phyloP scores from a whole-genome alignment of 495 filamentous ascomycete species.

The Penicillium ucsense region DNA sequence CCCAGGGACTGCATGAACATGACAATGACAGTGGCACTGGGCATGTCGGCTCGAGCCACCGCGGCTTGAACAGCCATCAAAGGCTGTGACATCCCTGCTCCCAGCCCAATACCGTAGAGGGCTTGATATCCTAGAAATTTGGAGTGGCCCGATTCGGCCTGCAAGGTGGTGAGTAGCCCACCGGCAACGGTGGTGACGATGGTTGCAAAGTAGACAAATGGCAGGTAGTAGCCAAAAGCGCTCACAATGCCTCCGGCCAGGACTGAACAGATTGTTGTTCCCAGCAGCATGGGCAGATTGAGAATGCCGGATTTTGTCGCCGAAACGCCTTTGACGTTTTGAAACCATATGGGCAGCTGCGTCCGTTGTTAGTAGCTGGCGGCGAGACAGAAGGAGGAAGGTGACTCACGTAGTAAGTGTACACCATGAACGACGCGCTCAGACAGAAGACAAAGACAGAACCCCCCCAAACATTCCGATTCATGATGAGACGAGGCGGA shows the following conservation, averaged over 20 bases:
- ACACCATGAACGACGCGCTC: background rate
- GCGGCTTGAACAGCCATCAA: conserved; percentile 51
- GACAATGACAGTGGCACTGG: conserved; percentile 49
- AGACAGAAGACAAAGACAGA: background rate
- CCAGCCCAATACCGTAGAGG: background rate
- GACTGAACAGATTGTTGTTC: conserved; percentile 2
- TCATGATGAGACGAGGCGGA: background rate
- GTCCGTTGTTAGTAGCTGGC: background rate
- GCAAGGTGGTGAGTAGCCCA: background rate
- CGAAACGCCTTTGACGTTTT: conserved; percentile 20
- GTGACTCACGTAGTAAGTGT: background rate
- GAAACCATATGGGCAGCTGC: conserved; percentile 27
- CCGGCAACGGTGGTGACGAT: background rate
- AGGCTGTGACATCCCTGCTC: background rate
- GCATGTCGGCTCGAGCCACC: conserved; percentile 43
- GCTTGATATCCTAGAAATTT: background rate
- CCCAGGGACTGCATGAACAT: conserved; percentile 52
- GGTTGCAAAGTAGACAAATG: background rate
- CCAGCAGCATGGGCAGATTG: conserved; percentile 7
- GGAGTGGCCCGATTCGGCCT: background rate
- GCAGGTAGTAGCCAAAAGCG: conserved; percentile 3
- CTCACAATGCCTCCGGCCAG: conserved; percentile 1
- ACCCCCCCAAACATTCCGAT: background rate
- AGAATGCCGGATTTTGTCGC: conserved; percentile 18
- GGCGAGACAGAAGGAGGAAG: background rate